phyloP scores from a whole-genome alignment of 2,329 filamentous ascomycete genomes.

The Diaporthe helianthi region DNA sequence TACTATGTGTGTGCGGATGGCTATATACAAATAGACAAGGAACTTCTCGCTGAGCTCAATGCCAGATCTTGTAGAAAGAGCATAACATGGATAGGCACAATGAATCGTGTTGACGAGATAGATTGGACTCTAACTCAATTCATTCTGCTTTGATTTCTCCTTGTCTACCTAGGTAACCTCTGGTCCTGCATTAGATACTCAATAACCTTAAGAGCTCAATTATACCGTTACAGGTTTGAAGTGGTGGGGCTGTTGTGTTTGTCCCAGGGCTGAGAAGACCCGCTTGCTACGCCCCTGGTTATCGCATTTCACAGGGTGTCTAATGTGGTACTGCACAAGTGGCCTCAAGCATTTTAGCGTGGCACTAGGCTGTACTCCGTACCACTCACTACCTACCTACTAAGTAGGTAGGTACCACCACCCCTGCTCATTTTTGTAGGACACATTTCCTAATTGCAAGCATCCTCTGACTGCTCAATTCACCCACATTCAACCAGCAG shows the following conservation, averaged over 20 bases:
- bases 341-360: conserved; percentile 20
- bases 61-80: background rate
- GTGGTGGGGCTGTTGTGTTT: conserved; percentile 7
- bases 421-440: conserved; percentile 22
- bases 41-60: conserved; percentile 20
- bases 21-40: conserved; percentile 32
- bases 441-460: conserved; percentile 23
- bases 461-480: background rate
- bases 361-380: too few relatives aligned
- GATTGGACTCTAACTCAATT: background rate
- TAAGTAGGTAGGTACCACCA: too few relatives aligned
- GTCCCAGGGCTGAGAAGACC: conserved; percentile 10
- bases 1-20: conserved; percentile 13
- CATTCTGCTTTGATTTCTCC: background rate
- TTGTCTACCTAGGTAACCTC: background rate
- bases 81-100: background rate
- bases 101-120: background rate
- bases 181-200: background rate
- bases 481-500: background rate
- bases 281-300: conserved; percentile 7
- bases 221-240: background rate
- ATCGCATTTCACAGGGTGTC: background rate
- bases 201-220: background rate
- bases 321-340: conserved; percentile 16
- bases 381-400: too few relatives aligned